Base-by-base conservation (phyloP, 139 green algal species). In the Coccomyxa sp. region DNA sequence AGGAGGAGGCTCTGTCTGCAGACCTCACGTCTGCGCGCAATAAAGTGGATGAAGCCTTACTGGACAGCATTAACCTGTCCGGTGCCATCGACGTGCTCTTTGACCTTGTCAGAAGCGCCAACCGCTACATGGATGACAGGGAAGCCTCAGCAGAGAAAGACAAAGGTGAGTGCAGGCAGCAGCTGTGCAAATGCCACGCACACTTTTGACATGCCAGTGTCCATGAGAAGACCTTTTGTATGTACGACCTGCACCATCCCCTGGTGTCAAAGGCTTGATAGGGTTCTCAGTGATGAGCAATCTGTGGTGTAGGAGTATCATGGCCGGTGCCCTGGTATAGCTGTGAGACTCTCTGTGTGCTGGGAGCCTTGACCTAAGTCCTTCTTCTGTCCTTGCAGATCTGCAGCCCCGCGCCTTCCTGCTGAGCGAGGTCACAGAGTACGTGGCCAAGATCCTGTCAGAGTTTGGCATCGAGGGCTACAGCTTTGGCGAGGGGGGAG, bases 21-120 rank as follows among this genome's bases (percentile, higher is more conserved):
- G 71, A 73, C 81, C 35, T 89, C 8, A n/a, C 55, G 35, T 31
- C 36, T n/a, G 81, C 81, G 3, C 81, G 94, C 83, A 77, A 73
- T 9, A 71, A 75, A 4, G 95, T 98, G 77, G 88, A 97, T 78
- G 83, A 79, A 35, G 74, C 81, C 0, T 79, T 99, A 75, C 88
- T 86, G 8, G 96, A 99, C 89, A 97, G 96, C 87, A 88, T 99
- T 70, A 91, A 99, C 90, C 99, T 95, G 2, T 72, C 86, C 14
- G 88, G 39, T 0, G 95, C 91, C 7, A 92, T 99, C 83, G 83
- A 92, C 64, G 82, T 89, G 6, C 71, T 99, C 7, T 72, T 76
- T 8, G 89, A 93, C 22, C 86, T 99, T 12, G 88, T 98, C 73
- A 93, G 90, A 68, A 86, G 79, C 0, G 84, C 82, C 31, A 98